These are phyloP conservation scores for Elaphomyces granulatus DNA, from an alignment of 495 filamentous ascomycete species.

Conservation along the genomic window DNA sequence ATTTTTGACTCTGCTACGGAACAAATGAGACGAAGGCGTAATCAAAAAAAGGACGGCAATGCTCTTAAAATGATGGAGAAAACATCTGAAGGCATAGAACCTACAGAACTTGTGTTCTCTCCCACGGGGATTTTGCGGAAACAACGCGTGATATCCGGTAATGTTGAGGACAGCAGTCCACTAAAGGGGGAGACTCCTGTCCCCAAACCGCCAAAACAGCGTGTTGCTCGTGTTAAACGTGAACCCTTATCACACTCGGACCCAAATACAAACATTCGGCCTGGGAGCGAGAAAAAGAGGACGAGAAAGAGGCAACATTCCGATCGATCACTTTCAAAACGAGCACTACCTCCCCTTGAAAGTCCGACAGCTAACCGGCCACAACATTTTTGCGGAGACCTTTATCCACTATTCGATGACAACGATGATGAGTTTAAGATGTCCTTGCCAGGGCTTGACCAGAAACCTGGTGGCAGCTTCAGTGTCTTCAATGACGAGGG, in stretches of 20 bases:
- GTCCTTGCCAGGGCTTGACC: constrained; percentile 12
- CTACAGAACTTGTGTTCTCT: constrained; percentile 53
- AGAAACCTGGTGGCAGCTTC: constrained; percentile 15
- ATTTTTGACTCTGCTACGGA: constrained; percentile 73
- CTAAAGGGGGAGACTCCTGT: constrained; percentile 35
- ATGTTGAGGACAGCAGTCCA: constrained; percentile 37
- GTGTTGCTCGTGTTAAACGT: constrained; percentile 16
- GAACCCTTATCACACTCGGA: constrained; percentile 16
- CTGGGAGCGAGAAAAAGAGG: constrained; percentile 15
- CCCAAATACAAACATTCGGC: constrained; percentile 16
- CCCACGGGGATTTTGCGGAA: constrained; percentile 39
- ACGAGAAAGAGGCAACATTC: constrained; percentile 4
- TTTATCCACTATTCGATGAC: constrained; percentile 5
- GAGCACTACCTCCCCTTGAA: constrained; percentile 1
- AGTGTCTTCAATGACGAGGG: constrained; percentile 24
- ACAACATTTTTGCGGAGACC: constrained; percentile 1
- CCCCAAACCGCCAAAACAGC: constrained; percentile 18
- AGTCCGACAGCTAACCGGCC: constrained; percentile 4
- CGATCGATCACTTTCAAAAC: neutral
- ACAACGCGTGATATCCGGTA: constrained; percentile 41
- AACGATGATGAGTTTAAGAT: constrained; percentile 23
- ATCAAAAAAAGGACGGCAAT: constrained; percentile 69
- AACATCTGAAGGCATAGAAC: constrained; percentile 52
- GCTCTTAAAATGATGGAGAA: constrained; percentile 55
- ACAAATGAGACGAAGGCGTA: constrained; percentile 63